These are phyloP conservation scores for Xeromyces bisporus DNA, from an alignment of 495 filamentous ascomycete species.

Conservation along the genomic window DNA sequence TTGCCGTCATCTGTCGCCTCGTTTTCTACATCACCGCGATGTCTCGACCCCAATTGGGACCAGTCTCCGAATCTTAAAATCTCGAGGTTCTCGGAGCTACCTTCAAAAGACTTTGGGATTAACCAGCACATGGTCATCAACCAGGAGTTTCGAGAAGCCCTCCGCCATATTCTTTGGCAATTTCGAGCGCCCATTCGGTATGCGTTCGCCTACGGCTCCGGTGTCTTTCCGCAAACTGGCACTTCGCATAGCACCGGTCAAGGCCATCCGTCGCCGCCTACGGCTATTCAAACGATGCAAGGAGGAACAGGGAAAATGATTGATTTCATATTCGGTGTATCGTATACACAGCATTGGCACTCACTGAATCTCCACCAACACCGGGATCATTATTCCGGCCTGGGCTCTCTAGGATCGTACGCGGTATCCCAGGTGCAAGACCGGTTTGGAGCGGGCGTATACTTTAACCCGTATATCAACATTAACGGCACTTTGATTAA, in stretches of 20 bases:
- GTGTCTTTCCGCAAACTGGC: conserved; percentile 74
- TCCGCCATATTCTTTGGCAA: conserved; percentile 79
- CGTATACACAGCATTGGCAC: conserved; percentile 94
- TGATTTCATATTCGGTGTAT: conserved; percentile 94
- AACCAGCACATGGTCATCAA: conserved; percentile 94
- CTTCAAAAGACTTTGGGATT: conserved; percentile 73
- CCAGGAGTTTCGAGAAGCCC: conserved; percentile 77
- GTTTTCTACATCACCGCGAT: conserved; percentile 22
- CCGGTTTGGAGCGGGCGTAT: conserved; percentile 77
- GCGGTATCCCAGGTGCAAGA: conserved; percentile 74
- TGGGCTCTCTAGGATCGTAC: conserved; percentile 73
- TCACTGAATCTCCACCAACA: conserved; percentile 76
- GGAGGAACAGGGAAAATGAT: conserved; percentile 87
- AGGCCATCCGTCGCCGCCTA: conserved; percentile 58
- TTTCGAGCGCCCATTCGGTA: conserved; percentile 89
- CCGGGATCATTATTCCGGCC: conserved; percentile 76
- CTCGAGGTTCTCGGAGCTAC: conserved; percentile 68
- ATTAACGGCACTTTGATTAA: conserved; percentile 96
- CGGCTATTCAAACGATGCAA: conserved; percentile 64
- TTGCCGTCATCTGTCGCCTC: conserved; percentile 10
- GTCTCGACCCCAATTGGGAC: conserved; percentile 49
- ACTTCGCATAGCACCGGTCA: conserved; percentile 27
- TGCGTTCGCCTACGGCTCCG: conserved; percentile 93
- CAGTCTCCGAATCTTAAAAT: conserved; percentile 60
- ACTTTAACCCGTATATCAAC: conserved; percentile 91